Base-by-base conservation (phyloP, 2,329 filamentous ascomycete genomes). In the Alternaria sp. region DNA sequence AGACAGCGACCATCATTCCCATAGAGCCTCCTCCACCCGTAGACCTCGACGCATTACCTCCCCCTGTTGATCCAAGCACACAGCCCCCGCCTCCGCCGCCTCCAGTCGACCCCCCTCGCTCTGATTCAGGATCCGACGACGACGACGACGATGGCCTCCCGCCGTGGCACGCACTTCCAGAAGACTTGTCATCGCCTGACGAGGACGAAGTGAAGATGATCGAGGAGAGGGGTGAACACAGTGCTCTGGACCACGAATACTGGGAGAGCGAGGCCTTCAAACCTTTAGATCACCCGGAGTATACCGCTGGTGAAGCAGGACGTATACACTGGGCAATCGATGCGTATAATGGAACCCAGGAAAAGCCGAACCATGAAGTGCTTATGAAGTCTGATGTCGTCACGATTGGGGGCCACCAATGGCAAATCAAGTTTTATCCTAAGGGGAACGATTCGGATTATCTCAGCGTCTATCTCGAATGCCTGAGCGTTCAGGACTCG, bases 391-490 rank as follows among this genome's bases (percentile, higher is more conserved):
- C 88, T 6, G 85, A 83, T 0, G 73, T 83, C 6, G 85, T 87
- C 11, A 83, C 78, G 25, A 81, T 90, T 60, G 88, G 86, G 19
- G 87, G 86, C 19, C 85, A 86, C 64, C 87, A 89, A 73, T 90
- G 88, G 88, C 87, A 85, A 59, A 86, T 90, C 80, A 90, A 90
- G 74, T 87, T 89, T 72, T 89, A 87, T 67, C 88, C 88, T 3
- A 83, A 84, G 47, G 88, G 88, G 19, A 88, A 89, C 70, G 84
- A 86, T 66, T 84, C 85, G 3, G 83, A 85, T 43, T 86, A 86
- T 30, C 73, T 89, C 56, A 89, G 87, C 67, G 81, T 89, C 23
- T 90, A 89, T 68, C 78, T 90, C 36, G 87, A 89, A 72, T 89
- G 87, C 72, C 84, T 87, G n/a, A 83, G 81, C 17, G 83, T 86